A percentile compares a stretch with the other conserved stretches of the same genome.
Evolutionary conservation across 208 protist species (phyloP).

Genomic region (Trypanosoma rangeli): DNA sequence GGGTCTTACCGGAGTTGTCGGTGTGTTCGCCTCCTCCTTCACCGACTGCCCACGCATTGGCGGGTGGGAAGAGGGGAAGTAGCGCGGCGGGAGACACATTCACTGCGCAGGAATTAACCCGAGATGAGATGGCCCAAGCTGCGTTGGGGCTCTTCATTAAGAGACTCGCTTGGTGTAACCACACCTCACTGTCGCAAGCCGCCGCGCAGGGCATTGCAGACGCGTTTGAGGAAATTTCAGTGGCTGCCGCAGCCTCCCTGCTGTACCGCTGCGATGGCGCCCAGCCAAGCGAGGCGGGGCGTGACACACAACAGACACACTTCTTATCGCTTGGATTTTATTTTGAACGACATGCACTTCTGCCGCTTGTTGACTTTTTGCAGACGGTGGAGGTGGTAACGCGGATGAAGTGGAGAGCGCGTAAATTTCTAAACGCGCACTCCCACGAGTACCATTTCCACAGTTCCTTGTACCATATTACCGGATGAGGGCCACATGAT

Average conservation of each 20-base stretch:
- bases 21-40: not conserved
- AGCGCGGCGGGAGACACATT: not conserved
- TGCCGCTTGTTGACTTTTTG: constrained; percentile 24
- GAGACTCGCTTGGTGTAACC: constrained; percentile 4
- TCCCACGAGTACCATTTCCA: not conserved
- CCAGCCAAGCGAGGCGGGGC: not conserved
- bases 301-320: not conserved
- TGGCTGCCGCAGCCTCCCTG: constrained; percentile 16
- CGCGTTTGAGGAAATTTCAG: constrained; percentile 14
- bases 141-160: constrained; percentile 4
- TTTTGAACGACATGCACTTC: constrained; percentile 18
- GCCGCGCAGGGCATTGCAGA: constrained; percentile 3
- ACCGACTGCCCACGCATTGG: not conserved
- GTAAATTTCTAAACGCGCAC: constrained; percentile 1
- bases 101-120: no score
- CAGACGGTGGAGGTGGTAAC: constrained; percentile 15
- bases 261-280: not conserved
- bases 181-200: not conserved
- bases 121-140: not conserved
- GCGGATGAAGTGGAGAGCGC: constrained; percentile 21
- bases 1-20: not conserved
- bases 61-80: not conserved
- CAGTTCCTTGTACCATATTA: not conserved
- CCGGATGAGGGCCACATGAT: not conserved
- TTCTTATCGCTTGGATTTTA: constrained; percentile 19